Conservation (phyloP, 192 early-diverging fungal species). For the Fimicolochytrium jonesii region DNA sequence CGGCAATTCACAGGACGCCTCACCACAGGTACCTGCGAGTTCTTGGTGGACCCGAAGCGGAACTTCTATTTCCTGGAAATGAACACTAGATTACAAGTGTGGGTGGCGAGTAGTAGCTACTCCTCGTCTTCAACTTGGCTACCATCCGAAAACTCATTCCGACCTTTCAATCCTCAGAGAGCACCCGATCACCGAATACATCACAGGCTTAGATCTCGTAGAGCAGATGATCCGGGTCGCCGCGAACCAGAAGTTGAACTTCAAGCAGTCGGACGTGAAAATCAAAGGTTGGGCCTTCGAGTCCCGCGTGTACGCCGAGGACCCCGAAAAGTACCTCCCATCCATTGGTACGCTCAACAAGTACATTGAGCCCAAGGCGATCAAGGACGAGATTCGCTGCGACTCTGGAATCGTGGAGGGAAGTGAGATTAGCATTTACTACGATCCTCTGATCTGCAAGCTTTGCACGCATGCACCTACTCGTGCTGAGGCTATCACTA, state of each 20-base stretch:
- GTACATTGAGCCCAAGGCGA: conserved; percentile 75
- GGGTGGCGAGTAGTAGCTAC: too few species aligned
- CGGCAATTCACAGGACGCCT: neutral
- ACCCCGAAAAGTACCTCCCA: conserved; percentile 89
- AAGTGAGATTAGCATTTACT: conserved; percentile 90
- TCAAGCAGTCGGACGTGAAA: conserved; percentile 71
- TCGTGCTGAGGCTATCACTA: conserved; percentile 68
- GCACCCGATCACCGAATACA: conserved; percentile 98
- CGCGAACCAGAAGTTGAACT: conserved; percentile 64
- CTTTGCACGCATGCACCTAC: conserved; percentile 78
- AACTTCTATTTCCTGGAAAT: conserved; percentile 97
- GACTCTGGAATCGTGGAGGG: conserved; percentile 92
- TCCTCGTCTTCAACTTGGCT: too few species aligned
- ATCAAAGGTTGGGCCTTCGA: conserved; percentile 92
- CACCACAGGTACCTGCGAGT: conserved; percentile 77
- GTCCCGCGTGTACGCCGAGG: conserved; percentile 94
- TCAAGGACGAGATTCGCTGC: conserved; percentile 68
- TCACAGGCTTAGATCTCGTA: conserved; percentile 85
- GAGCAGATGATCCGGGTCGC: conserved; percentile 95
- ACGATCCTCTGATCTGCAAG: conserved; percentile 96
- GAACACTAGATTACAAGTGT: conserved; percentile 71
- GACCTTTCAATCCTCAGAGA: conserved; percentile 47
- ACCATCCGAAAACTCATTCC: neutral
- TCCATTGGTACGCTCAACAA: conserved; percentile 80
- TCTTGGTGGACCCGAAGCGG: conserved; percentile 74